phyloP scores from a whole-genome alignment of 176 grass and related monocot species.

The Eragrostis nindensis region DNA sequence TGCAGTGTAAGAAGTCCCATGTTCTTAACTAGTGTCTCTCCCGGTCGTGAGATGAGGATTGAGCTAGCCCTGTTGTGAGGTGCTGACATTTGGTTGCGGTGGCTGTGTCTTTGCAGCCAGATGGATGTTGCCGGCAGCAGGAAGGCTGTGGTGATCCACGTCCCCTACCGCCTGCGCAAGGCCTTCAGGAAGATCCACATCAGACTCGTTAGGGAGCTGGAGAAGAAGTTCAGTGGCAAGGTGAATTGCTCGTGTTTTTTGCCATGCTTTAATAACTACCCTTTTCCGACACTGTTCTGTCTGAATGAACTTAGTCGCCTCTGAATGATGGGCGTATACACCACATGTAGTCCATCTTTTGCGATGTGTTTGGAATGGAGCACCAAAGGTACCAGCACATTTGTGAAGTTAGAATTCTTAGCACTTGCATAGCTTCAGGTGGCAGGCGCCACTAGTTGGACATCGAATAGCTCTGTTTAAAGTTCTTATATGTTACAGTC shows the following conservation, averaged over 20 bases:
- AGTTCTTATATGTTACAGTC: not conserved
- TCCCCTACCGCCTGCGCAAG: conserved; percentile 86
- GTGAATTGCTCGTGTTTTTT: conserved; percentile 42
- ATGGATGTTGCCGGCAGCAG: conserved; percentile 70
- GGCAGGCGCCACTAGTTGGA: not conserved
- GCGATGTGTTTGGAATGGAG: not conserved
- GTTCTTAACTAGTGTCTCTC: not conserved
- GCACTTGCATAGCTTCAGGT: not conserved
- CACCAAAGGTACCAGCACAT: not conserved
- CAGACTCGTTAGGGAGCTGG: conserved; percentile 88
- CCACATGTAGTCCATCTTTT: not conserved
- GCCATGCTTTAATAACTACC: not conserved
- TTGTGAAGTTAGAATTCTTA: not conserved
- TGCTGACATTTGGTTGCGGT: not conserved
- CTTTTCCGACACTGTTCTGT: not conserved
- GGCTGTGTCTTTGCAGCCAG: conserved; percentile 53
- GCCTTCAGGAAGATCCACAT: conserved; percentile 85
- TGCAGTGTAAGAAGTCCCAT: conserved; percentile 49
- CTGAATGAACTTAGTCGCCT: not conserved
- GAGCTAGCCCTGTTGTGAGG: no score
- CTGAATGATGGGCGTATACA: not conserved
- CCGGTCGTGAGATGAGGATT: not conserved
- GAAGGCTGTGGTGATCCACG: conserved; percentile 88
- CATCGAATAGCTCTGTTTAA: not conserved
- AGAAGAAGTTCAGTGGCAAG: conserved; percentile 99